Base-by-base conservation (phyloP, 2,329 filamentous ascomycete genomes). In the Dendryphion nanum region DNA sequence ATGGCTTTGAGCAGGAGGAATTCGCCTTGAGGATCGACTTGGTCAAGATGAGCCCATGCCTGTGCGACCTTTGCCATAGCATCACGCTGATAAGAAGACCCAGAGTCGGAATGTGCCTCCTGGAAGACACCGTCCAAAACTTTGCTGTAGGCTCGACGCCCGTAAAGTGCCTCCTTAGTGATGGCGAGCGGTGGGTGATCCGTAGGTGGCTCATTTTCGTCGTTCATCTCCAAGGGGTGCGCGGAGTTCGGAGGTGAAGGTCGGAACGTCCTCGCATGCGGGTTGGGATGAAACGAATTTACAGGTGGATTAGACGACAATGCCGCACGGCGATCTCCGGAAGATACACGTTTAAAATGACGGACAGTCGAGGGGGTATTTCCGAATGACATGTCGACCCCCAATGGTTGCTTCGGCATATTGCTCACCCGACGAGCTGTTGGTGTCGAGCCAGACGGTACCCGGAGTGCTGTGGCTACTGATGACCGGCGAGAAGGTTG, bases 331-430 rank as follows among this genome's bases (percentile, higher is more conserved):
- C 59, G 56, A 34, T 66, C 61, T 73, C 71, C 61, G 53, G 88
- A 86, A 0, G 90, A 93, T 1, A 95, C 89, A 17, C 91, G 82
- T 47, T 88, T 86, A 72, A 96, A 97, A 36, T 95, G 83, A 38
- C 90, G 84, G 50, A 95, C 88, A 13, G 90, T 95, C 1, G 91
- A 96, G 2, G 87, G 88, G 6, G 84, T 86, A 65, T 97, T 97
- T 35, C 91, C 93, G 67, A 94, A 97, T 5, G 85, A 94, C 74
- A 95, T 83, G 57, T 97, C 89, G 2, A 93, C 78, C 38, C 89
- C 89, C 2, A 96, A 75, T 0, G 91, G 90, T 48, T 87, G 83
- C 66, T 88, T 89, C 6, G 55, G 49, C 18, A 50, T 41, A 20
- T 61, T 57, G 42, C 69, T 74, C 37, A 71, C 57, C 15, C 66